Conservation (phyloP, 129 eudicot genomes). For the Helianthus annuus region HanXRQr2.0-SUNRISE NC_035447.2:98912073-98912572, state of each 20-base stretch:
- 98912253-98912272: not conserved
- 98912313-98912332: slow-evolving; percentile 91
- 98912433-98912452: slow-evolving; percentile 75
- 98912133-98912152: slow-evolving; percentile 69
- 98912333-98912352: slow-evolving; percentile 70
- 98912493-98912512: slow-evolving; percentile 78
- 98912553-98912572: slow-evolving; percentile 76
- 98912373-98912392: slow-evolving; percentile 51
- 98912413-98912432: slow-evolving; percentile 65
- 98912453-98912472: slow-evolving; percentile 80
- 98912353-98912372: slow-evolving; percentile 48
- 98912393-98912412: slow-evolving; percentile 71
- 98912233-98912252: slow-evolving; percentile 9
- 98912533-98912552: slow-evolving; percentile 72
- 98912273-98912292: slow-evolving; percentile 20
- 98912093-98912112: slow-evolving; percentile 37
- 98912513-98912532: slow-evolving; percentile 60
- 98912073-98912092: slow-evolving; percentile 75
- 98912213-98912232: slow-evolving; percentile 10
- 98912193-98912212: slow-evolving; percentile 3
- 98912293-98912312: slow-evolving; percentile 57
- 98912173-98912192: slow-evolving; percentile 67
- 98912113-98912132: slow-evolving; percentile 46
- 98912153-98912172: slow-evolving; percentile 65
- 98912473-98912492: slow-evolving; percentile 69